phyloP scores from a whole-genome alignment of 345 rosid species.

The Acer campestre region DNA sequence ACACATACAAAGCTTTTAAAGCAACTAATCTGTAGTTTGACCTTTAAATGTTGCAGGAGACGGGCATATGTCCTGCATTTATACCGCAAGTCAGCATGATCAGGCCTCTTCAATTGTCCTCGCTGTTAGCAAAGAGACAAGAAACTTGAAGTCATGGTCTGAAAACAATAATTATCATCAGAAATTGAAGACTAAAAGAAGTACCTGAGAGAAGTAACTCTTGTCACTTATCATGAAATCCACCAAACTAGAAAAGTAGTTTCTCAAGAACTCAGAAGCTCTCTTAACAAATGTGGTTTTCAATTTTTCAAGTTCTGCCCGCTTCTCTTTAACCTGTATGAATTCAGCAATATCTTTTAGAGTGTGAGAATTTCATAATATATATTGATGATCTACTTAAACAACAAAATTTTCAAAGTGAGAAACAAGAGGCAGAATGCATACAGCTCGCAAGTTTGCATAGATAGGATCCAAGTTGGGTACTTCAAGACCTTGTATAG shows the following conservation, averaged over 20 bases:
- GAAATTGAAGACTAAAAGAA: slow-evolving; percentile 13
- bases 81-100: slow-evolving; percentile 98
- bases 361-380: neutral
- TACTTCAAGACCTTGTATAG: slow-evolving; percentile 72
- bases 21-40: slow-evolving; percentile 23
- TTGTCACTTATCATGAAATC: slow-evolving; percentile 98
- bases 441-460: slow-evolving; percentile 90
- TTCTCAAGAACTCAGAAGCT: slow-evolving; percentile 96
- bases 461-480: slow-evolving; percentile 81
- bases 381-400: neutral
- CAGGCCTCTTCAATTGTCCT: slow-evolving; percentile 98
- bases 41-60: slow-evolving; percentile 96
- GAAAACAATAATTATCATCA: slow-evolving; percentile 12
- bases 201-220: slow-evolving; percentile 98
- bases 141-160: slow-evolving; percentile 19
- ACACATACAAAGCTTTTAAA: slow-evolving; percentile 13
- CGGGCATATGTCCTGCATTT: slow-evolving; percentile 99
- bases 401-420: slow-evolving; percentile 1
- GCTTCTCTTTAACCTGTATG: slow-evolving; percentile 82
- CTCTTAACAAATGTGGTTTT: slow-evolving; percentile 81
- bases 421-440: slow-evolving; percentile 26
- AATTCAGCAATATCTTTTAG: slow-evolving; percentile 11
- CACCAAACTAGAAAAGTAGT: slow-evolving; percentile 95
- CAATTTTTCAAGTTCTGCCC: slow-evolving; percentile 77
- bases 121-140: slow-evolving; percentile 54